Conservation (phyloP, 768 basidiomycete genomes). For the Lactarius hengduanensis region DNA sequence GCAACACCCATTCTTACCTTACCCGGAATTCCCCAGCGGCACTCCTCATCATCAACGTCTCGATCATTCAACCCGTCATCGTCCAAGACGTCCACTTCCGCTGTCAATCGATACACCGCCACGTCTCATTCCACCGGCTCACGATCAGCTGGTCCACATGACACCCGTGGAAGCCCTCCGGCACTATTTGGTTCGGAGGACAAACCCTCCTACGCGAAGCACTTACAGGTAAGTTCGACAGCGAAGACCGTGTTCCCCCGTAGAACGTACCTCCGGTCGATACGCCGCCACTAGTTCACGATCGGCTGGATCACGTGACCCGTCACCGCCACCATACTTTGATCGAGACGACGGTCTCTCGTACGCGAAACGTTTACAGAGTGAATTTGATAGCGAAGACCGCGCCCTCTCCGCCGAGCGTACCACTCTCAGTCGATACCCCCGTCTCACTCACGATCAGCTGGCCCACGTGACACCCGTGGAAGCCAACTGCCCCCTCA, state of each 20-base stretch:
- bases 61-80: neutral
- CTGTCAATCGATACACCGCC: neutral
- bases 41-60: neutral
- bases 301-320: neutral
- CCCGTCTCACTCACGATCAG: neutral
- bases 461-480: neutral
- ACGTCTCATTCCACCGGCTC: neutral
- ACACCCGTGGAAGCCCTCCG: neutral
- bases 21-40: neutral
- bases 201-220: slow-evolving; percentile 31
- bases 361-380: slow-evolving; percentile 38
- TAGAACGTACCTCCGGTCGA: slow-evolving; percentile 31
- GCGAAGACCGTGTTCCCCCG: slow-evolving; percentile 42
- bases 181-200: slow-evolving; percentile 26
- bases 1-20: neutral
- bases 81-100: neutral
- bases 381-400: slow-evolving; percentile 44
- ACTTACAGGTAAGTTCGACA: slow-evolving; percentile 41
- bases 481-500: neutral
- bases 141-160: neutral
- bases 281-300: neutral
- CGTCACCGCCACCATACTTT: slow-evolving; percentile 9
- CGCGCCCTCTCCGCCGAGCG: slow-evolving; percentile 38
- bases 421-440: neutral
- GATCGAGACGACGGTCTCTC: slow-evolving; percentile 26